Evolutionary conservation across 129 eudicot genomes (phyloP), one percentile per base, ranked within the genome.

Genomic region (Artemisia argyi): DNA sequence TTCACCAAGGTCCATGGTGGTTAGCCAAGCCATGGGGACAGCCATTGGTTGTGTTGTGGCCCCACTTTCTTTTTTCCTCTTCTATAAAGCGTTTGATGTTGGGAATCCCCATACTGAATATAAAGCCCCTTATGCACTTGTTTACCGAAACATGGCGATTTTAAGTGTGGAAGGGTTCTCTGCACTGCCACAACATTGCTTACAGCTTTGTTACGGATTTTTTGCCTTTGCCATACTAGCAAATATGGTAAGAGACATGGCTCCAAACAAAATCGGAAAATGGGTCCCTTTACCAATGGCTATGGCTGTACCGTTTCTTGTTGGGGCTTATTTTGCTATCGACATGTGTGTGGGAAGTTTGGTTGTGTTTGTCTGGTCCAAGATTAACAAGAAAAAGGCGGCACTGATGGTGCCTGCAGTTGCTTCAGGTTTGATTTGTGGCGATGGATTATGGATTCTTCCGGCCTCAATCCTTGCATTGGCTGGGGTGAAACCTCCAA

Each of bases 261-360:
- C 69, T 26, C 81, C 91, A 0, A 65, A 24, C 60, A 68, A 48
- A 61, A n/a, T 81, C 1, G 95, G 91, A 72, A 75, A 68, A 28
- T 89, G 87, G 91, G 69, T 92, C 28, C 98, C 98, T 3, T 82
- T 92, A 50, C 96, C 98, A 3, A 92, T 92, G 97, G 97, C 97
- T 7, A 92, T 92, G 97, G 97, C 94, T 1, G 96, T 92, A 49
- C 98, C 98, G 0, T 92, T 92, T 76, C 85, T 92, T 11, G 98
- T 92, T 28, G 96, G 98, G 47, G 98, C 94, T 3, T 83, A 84
- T 69, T 92, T 92, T 77, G 98, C 96, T 5, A 85, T 92, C 2
- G 98, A 92, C 57, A 89, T 92, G 98, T 89, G 96, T 51, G 61
- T 85, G 56, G 98, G 96, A 70, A 92, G 96, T 48, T 73, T 92